Evolutionary conservation across 768 basidiomycete species (phyloP).

Genomic region (Collybia sordida): DNA sequence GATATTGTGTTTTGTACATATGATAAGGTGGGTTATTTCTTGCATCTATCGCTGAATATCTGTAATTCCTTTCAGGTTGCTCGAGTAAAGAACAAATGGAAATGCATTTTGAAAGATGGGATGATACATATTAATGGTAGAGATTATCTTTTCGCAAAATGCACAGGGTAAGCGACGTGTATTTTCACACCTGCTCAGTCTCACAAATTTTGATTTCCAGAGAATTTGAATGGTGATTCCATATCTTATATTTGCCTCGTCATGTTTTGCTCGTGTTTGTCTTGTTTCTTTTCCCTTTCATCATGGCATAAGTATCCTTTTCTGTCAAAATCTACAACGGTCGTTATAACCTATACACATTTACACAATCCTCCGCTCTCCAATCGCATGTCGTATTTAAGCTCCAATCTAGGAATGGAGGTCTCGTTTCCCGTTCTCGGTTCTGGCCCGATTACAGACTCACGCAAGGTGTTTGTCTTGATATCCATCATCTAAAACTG

Average conservation of each 20-base stretch:
- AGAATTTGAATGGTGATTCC: constrained; percentile 41
- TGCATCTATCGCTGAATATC: background rate
- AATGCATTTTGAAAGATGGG: constrained; percentile 95
- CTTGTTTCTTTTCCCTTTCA: constrained; percentile 5
- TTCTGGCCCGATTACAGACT: background rate
- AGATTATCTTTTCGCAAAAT: constrained; percentile 96
- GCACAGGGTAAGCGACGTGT: constrained; percentile 75
- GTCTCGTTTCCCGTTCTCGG: constrained; percentile 1
- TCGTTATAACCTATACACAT: constrained; percentile 13
- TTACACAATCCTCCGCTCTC: constrained; percentile 14
- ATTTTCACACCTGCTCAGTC: too few relatives aligned
- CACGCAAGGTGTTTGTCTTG: background rate
- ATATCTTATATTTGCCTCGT: background rate
- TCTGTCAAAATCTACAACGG: constrained; percentile 5
- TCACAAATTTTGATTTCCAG: constrained; percentile 12
- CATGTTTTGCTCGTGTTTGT: background rate
- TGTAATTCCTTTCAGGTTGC: constrained; percentile 65
- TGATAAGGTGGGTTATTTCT: constrained; percentile 72
- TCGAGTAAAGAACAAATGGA: constrained; percentile 99
- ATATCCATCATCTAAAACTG: too few relatives aligned
- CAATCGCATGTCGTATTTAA: constrained; percentile 15
- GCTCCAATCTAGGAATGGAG: background rate
- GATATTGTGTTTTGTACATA: constrained; percentile 99
- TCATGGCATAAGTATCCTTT: background rate
- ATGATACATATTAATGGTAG: constrained; percentile 97